phyloP scores from a whole-genome alignment of 1,139 yeast genomes.

The Yamadazyma diddensiae region DNA sequence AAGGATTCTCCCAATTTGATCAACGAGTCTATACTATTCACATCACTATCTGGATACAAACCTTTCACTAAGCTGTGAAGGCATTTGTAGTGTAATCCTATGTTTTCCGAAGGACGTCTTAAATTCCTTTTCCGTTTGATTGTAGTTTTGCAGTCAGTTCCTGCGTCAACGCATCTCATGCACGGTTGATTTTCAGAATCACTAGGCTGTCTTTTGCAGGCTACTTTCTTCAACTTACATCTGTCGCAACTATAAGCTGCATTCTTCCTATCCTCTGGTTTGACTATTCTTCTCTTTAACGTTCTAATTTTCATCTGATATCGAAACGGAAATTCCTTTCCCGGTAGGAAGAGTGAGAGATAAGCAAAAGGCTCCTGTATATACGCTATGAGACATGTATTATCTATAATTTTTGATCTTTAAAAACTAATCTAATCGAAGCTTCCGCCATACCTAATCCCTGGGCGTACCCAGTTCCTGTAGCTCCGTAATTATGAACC shows the following conservation, averaged over 20 bases:
- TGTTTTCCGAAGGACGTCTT: conserved; percentile 36
- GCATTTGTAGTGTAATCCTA: conserved; percentile 39
- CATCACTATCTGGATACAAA: conserved; percentile 38
- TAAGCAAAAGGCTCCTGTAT: background rate
- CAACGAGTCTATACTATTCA: conserved; percentile 33
- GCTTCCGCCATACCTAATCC: conserved; percentile 42
- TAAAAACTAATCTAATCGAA: conserved; percentile 23
- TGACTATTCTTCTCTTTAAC: conserved; percentile 19
- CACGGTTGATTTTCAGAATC: no score
- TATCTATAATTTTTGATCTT: conserved; percentile 6
- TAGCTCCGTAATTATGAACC: conserved; percentile 49
- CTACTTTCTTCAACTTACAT: conserved; percentile 40
- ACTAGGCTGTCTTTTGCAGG: conserved; percentile 35
- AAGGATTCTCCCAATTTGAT: conserved; percentile 30
- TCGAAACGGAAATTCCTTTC: background rate
- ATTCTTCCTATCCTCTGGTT: conserved; percentile 18
- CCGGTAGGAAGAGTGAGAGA: background rate
- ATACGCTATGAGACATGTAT: background rate
- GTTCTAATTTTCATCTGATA: conserved; percentile 13
- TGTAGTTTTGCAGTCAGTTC: conserved; percentile 7
- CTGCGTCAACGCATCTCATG: conserved; percentile 3
- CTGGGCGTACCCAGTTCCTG: conserved; percentile 46
- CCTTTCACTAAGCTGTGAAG: conserved; percentile 32
- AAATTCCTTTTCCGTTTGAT: conserved; percentile 7
- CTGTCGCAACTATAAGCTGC: conserved; percentile 41